Evolutionary conservation across 805 yeast species (phyloP).

Genomic region (Kluyveromyces nonfermentans): DNA sequence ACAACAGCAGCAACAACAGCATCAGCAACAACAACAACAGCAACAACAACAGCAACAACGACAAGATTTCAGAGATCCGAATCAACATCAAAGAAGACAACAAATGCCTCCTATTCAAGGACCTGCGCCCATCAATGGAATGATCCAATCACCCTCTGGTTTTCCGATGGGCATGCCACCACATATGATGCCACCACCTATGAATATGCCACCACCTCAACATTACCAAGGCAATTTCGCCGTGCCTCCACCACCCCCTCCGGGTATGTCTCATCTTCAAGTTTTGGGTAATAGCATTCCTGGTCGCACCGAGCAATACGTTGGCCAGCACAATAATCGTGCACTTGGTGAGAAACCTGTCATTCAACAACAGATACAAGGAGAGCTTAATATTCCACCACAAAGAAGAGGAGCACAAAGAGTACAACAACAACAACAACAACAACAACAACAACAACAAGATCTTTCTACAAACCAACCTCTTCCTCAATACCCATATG

Average conservation of each 20-base stretch:
- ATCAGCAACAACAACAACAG: conserved; percentile 11
- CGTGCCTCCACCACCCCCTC: conserved; percentile 26
- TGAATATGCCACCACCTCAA: conserved; percentile 13
- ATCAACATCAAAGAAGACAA: neutral
- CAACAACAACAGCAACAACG: conserved; percentile 6
- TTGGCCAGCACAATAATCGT: neutral
- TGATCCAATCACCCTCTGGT: conserved; percentile 7
- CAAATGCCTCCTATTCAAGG: neutral
- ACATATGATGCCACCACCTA: conserved; percentile 11
- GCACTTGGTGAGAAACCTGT: neutral
- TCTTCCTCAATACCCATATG: neutral
- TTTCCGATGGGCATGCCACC: conserved; percentile 19
- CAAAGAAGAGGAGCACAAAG: no score
- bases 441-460: neutral
- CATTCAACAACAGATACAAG: neutral
- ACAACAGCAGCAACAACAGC: conserved; percentile 10
- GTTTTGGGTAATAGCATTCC: neutral
- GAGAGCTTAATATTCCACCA: no score
- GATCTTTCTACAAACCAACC: neutral
- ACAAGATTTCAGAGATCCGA: neutral
- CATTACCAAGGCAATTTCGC: conserved; percentile 8
- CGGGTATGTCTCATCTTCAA: conserved; percentile 10
- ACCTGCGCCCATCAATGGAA: conserved; percentile 6
- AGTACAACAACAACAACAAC: neutral
- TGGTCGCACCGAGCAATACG: neutral